Conservation (phyloP, 2,329 filamentous ascomycete genomes). For the Geosmithia putterillii region DNA sequence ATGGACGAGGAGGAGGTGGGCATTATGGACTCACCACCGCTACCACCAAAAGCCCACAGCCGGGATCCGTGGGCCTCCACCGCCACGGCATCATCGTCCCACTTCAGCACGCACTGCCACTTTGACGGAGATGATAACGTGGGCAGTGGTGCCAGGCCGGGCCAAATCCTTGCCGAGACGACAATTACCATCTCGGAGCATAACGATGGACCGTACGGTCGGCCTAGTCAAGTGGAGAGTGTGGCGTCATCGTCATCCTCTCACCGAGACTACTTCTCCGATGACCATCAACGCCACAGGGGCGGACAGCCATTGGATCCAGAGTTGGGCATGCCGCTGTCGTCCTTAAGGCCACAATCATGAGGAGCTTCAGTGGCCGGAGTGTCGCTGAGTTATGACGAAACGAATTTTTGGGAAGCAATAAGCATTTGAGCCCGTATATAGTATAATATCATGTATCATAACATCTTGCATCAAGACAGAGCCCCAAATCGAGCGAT, state of each 20-base stretch:
- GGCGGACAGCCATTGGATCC: slow-evolving; percentile 42
- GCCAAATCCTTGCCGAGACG: slow-evolving; percentile 1
- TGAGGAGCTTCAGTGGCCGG: too few relatives aligned
- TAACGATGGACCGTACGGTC: slow-evolving; percentile 13
- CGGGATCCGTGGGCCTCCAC: background rate
- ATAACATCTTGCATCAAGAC: too few relatives aligned
- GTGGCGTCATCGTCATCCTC: slow-evolving; percentile 36
- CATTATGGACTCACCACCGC: background rate
- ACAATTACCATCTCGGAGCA: slow-evolving; percentile 1
- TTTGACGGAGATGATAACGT: background rate
- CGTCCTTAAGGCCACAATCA: background rate
- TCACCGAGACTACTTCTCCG: slow-evolving; percentile 53
- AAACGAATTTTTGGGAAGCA: background rate
- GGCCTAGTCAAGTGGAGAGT: slow-evolving; percentile 17
- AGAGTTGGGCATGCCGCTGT: background rate
- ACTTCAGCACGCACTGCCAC: background rate
- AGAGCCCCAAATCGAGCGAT: too few relatives aligned
- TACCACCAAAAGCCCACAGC: background rate
- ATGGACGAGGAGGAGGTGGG: background rate
- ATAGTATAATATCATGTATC: too few relatives aligned
- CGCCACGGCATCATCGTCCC: background rate
- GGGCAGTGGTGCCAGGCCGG: background rate
- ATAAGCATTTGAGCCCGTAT: too few relatives aligned
- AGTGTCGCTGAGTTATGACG: too few relatives aligned
- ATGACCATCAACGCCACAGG: slow-evolving; percentile 58